phyloP scores from a whole-genome alignment of 2,329 filamentous ascomycete species.

The Dactylellina cionopaga region DNA sequence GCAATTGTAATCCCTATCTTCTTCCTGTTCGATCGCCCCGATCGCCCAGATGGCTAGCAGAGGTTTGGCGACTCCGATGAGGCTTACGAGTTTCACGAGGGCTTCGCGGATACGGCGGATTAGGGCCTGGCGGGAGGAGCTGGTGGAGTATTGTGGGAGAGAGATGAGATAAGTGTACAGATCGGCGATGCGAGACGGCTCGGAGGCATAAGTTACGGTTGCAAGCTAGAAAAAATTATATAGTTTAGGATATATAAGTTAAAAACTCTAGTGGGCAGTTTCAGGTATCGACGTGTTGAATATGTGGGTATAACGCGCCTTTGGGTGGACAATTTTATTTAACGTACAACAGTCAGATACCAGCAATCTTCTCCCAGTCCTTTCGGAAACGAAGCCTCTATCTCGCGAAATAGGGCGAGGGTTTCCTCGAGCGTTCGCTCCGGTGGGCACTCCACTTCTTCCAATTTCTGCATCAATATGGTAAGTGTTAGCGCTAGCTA shows the following conservation, averaged over 20 bases:
- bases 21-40: slow-evolving; percentile 64
- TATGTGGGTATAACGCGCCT: neutral
- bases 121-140: slow-evolving; percentile 63
- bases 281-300: slow-evolving; percentile 4
- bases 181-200: slow-evolving; percentile 66
- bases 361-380: slow-evolving; percentile 63
- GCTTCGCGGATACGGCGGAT: slow-evolving; percentile 68
- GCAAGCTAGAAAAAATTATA: slow-evolving; percentile 55
- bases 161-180: slow-evolving; percentile 69
- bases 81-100: slow-evolving; percentile 68
- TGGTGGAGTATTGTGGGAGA: slow-evolving; percentile 63
- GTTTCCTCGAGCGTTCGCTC: slow-evolving; percentile 61
- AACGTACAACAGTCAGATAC: slow-evolving; percentile 63
- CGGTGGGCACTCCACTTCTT: slow-evolving; percentile 25
- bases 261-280: slow-evolving; percentile 50
- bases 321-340: slow-evolving; percentile 6
- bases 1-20: slow-evolving; percentile 69
- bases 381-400: slow-evolving; percentile 63
- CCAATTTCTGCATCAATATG: neutral
- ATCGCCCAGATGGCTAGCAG: slow-evolving; percentile 71
- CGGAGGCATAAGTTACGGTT: slow-evolving; percentile 65
- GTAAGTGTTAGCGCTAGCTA: too few relatives aligned
- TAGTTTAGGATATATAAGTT: slow-evolving; percentile 56
- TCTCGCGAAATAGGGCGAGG: slow-evolving; percentile 60
- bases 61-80: slow-evolving; percentile 72